A percentile compares a stretch with the other conserved stretches of the same genome.
These are phyloP conservation scores for Melaleuca alternifolia DNA, from an alignment of 345 rosid genomes.

Conservation along the genomic window DNA sequence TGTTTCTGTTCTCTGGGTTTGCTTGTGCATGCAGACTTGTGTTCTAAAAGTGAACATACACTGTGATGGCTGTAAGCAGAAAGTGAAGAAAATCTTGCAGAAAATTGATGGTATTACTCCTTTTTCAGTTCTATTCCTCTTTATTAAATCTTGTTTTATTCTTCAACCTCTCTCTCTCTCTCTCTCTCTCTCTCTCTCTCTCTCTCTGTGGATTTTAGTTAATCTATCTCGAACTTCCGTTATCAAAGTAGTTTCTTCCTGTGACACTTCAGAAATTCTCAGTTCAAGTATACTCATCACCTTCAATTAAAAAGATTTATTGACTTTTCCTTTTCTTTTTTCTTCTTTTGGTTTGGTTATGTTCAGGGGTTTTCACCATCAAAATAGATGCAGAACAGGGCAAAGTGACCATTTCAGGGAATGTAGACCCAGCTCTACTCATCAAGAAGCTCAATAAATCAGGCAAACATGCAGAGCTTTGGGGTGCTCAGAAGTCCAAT, in stretches of 20 bases:
- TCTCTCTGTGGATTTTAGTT: neutral
- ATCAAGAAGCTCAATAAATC: conserved; percentile 85
- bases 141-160: neutral
- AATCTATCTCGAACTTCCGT: neutral
- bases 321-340: neutral
- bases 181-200: neutral
- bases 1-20: conserved; percentile 4
- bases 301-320: neutral
- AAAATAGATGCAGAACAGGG: conserved; percentile 75
- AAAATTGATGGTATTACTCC: conserved; percentile 67
- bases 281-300: neutral
- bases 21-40: conserved; percentile 73
- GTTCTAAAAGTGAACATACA: conserved; percentile 92
- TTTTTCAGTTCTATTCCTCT: neutral
- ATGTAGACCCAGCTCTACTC: conserved; percentile 49
- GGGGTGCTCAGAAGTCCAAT: conserved; percentile 54
- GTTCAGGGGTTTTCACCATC: conserved; percentile 62
- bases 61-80: conserved; percentile 89
- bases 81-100: conserved; percentile 88
- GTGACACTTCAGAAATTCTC: neutral
- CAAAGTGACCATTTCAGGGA: conserved; percentile 80
- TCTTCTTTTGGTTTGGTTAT: neutral
- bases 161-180: neutral
- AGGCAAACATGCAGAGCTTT: conserved; percentile 86
- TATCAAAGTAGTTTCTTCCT: neutral